Conservation (phyloP, 1,284 basidiomycete genomes). For the Meira miltonrushii region DNA sequence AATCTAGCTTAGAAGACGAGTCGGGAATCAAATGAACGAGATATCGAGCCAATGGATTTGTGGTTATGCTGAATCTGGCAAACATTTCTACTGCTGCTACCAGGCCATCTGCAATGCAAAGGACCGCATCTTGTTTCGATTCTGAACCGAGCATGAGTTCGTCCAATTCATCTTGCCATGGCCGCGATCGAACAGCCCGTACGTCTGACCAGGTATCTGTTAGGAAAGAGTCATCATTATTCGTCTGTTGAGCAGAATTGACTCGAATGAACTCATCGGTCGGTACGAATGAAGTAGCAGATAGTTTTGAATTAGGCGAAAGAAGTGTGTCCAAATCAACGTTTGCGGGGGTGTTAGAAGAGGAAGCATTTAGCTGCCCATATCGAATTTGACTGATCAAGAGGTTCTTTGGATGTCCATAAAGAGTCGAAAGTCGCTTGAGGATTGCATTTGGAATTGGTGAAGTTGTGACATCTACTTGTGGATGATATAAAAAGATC, state of each 20-base stretch:
- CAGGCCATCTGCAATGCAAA: background rate
- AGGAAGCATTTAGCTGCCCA: background rate
- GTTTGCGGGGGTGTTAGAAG: background rate
- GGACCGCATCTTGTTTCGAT: background rate
- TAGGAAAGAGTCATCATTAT: background rate
- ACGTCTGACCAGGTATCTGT: background rate
- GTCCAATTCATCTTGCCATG: background rate
- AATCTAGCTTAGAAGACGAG: background rate
- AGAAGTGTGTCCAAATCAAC: background rate
- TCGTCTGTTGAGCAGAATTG: background rate
- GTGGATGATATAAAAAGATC: slow-evolving; percentile 3
- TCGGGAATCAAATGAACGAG: slow-evolving; percentile 4
- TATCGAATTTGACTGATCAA: slow-evolving; percentile 1
- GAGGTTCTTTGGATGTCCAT: background rate
- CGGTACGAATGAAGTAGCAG: background rate
- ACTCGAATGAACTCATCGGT: background rate
- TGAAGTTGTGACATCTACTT: background rate
- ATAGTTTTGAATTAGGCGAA: background rate
- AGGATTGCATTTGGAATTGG: background rate
- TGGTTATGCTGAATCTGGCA: background rate
- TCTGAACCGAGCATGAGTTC: background rate
- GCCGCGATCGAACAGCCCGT: no score
- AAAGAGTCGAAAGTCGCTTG: background rate
- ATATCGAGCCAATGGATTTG: slow-evolving; percentile 5
- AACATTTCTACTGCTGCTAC: slow-evolving; percentile 1